Conservation (phyloP, 345 rosid species). For the Eucalyptus coolabah region DNA sequence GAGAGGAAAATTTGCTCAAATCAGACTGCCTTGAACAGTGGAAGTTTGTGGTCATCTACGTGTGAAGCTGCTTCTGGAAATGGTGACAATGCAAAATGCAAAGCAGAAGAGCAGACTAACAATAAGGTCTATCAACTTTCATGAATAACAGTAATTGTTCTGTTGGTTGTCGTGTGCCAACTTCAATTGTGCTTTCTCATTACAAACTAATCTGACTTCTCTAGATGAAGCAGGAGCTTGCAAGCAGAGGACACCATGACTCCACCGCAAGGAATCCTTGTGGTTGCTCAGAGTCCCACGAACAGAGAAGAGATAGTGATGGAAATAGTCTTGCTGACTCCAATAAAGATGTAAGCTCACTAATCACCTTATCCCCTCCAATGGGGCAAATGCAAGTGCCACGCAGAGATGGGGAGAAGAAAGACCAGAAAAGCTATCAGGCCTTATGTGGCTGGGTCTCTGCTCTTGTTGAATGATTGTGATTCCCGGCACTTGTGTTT, state of each 20-base stretch:
- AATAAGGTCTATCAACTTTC: conserved; percentile 16
- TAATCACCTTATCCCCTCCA: background rate
- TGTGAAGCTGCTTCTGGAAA: conserved; percentile 3
- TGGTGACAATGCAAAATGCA: conserved; percentile 4
- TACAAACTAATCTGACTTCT: conserved; percentile 28
- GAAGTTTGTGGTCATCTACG: conserved; percentile 17
- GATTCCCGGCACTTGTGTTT: background rate
- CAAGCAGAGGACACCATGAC: conserved; percentile 7
- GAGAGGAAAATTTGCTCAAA: conserved; percentile 29
- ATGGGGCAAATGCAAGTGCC: background rate
- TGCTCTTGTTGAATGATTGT: background rate
- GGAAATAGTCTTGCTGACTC: conserved; percentile 11
- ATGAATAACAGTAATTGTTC: background rate
- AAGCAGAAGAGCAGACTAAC: conserved; percentile 2
- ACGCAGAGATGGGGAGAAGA: background rate
- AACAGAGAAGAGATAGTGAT: conserved; percentile 9
- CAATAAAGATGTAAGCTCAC: conserved; percentile 49
- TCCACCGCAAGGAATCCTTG: background rate
- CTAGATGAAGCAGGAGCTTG: conserved; percentile 52
- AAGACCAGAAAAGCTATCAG: background rate
- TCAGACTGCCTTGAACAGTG: conserved; percentile 25
- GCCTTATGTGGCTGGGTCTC: background rate
- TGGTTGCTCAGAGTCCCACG: background rate
- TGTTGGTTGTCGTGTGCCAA: background rate
- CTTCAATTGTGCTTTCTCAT: conserved; percentile 7